Evolutionary conservation across 2,329 filamentous ascomycete genomes (phyloP).

Genomic region (Phyllosticta paracitricarpa): DNA sequence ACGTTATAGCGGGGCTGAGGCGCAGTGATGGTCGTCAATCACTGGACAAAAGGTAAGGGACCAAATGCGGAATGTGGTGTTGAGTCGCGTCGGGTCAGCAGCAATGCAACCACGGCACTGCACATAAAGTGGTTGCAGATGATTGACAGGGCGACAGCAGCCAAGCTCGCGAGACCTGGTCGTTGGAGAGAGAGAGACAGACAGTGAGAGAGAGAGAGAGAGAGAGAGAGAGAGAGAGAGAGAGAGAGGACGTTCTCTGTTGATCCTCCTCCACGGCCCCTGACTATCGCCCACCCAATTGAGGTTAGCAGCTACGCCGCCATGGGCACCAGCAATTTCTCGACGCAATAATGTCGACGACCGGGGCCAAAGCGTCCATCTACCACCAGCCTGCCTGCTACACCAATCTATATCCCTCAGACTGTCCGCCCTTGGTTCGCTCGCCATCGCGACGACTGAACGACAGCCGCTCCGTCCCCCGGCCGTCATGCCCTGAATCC

Average conservation of each 20-base stretch:
- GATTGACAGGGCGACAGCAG: neutral
- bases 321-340: constrained; percentile 5
- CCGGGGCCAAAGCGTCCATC: neutral
- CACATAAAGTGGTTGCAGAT: neutral
- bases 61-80: no score
- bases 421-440: neutral
- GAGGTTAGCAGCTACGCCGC: neutral
- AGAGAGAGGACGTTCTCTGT: no score
- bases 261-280: neutral
- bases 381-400: no score
- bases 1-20: neutral
- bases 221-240: neutral
- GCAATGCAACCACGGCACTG: no score
- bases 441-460: neutral
- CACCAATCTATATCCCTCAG: neutral
- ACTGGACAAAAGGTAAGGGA: no score
- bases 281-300: neutral
- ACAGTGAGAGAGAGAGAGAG: neutral
- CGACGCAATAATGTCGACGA: constrained; percentile 7
- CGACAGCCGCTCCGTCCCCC: neutral
- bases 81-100: neutral
- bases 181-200: neutral
- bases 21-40: no score
- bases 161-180: neutral
- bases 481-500: constrained; percentile 4